Percentiles rank a stretch among this genome's conserved stretches.
Conservation (phyloP, 495 filamentous ascomycete species). For the Xylaria palmicola region DNA sequence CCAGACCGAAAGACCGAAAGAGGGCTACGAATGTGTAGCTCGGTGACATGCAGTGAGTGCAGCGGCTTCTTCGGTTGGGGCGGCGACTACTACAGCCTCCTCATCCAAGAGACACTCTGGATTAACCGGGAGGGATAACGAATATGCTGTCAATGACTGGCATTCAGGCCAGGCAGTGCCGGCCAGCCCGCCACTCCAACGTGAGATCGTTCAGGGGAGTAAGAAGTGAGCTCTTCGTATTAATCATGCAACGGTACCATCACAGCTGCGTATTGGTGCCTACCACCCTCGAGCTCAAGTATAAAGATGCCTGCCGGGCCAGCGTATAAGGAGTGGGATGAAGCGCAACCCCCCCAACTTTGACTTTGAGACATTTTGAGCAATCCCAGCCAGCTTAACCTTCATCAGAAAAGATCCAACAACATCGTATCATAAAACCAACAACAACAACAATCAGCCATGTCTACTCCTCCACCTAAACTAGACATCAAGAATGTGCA, state of each 20-base stretch:
- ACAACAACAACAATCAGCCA: background rate
- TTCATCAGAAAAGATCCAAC: background rate
- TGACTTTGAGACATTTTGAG: background rate
- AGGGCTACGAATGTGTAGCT: no score
- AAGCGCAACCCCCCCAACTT: background rate
- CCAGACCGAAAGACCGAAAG: no score
- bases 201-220: background rate
- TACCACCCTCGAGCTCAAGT: background rate
- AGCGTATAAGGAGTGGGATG: background rate
- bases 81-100: no score
- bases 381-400: background rate
- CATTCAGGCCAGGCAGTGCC: no score
- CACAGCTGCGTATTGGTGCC: background rate
- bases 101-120: no score
- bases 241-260: background rate
- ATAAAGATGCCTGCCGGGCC: background rate
- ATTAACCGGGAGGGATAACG: no score
- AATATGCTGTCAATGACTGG: no score
- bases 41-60: no score
- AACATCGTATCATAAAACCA: background rate
- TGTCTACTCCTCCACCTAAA: conserved; percentile 4
- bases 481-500: conserved; percentile 17
- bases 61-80: no score
- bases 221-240: background rate
- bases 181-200: background rate